These are phyloP conservation scores for Penicillium cosmopolitanum DNA, from an alignment of 495 filamentous ascomycete species.

Conservation along the genomic window DNA sequence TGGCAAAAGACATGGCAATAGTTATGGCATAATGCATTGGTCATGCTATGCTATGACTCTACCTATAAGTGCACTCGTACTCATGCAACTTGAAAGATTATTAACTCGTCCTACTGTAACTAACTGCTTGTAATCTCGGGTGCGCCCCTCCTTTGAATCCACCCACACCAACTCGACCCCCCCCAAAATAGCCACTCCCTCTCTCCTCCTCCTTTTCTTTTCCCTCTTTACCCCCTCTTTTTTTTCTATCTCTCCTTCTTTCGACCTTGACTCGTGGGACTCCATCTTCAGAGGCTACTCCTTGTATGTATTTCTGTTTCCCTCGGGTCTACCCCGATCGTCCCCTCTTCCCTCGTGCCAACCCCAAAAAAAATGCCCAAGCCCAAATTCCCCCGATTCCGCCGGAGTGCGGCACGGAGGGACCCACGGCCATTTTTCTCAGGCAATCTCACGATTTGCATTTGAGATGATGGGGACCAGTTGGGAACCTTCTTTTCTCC, in stretches of 20 bases:
- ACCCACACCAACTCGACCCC: slow-evolving; percentile 1
- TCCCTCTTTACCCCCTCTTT: slow-evolving; percentile 24
- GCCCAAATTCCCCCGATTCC: slow-evolving; percentile 21
- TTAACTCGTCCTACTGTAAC: slow-evolving; percentile 10
- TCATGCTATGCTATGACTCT: no score
- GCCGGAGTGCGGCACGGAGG: slow-evolving; percentile 14
- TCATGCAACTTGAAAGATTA: background rate
- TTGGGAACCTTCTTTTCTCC: background rate
- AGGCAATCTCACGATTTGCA: slow-evolving; percentile 2
- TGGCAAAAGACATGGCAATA: background rate
- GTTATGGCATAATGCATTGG: background rate
- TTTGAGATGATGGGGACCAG: slow-evolving; percentile 3
- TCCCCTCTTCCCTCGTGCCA: background rate
- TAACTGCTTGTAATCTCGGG: slow-evolving; percentile 3
- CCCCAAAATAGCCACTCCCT: slow-evolving; percentile 16
- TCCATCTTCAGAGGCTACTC: slow-evolving; percentile 26
- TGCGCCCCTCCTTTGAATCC: slow-evolving; percentile 17
- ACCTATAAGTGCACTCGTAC: background rate
- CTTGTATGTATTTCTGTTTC: slow-evolving; percentile 28
- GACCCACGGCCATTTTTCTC: slow-evolving; percentile 24
- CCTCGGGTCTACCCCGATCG: slow-evolving; percentile 7
- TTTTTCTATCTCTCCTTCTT: slow-evolving; percentile 17
- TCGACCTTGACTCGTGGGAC: slow-evolving; percentile 49
- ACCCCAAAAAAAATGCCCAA: slow-evolving; percentile 17
- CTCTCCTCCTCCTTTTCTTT: slow-evolving; percentile 22